Evolutionary conservation across 345 rosid species (phyloP).

Genomic region (Adansonia digitata): DNA sequence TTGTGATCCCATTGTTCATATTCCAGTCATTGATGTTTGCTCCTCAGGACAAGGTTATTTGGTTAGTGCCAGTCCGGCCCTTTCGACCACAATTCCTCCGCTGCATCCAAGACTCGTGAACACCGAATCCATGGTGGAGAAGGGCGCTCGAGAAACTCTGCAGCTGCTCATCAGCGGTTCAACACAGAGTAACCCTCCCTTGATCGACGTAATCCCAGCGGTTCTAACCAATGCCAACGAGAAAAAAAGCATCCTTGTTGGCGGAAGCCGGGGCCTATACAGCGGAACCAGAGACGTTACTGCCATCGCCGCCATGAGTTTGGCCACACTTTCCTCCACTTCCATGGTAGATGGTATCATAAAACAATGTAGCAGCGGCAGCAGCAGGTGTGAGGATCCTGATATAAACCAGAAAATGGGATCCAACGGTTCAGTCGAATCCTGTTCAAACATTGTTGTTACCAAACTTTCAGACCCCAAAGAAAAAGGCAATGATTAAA

Average conservation of each 20-base stretch:
- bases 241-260: conserved; percentile 32
- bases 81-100: conserved; percentile 60
- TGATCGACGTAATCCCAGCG: conserved; percentile 46
- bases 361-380: neutral
- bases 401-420: conserved; percentile 10
- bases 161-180: conserved; percentile 76
- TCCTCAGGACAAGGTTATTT: conserved; percentile 93
- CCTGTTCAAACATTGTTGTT: conserved; percentile 17
- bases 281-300: conserved; percentile 44
- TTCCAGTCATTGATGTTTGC: conserved; percentile 82
- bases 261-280: conserved; percentile 70
- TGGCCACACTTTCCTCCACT: conserved; percentile 39
- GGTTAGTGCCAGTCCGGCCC: conserved; percentile 73
- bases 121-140: conserved; percentile 59
- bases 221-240: conserved; percentile 31
- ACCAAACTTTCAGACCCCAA: neutral
- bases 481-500: conserved; percentile 15
- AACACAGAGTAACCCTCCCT: conserved; percentile 40
- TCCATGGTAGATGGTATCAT: conserved; percentile 12
- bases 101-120: conserved; percentile 43
- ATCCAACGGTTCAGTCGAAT: conserved; percentile 18
- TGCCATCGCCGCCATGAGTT: conserved; percentile 39
- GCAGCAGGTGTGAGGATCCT: neutral
- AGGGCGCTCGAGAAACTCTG: conserved; percentile 92
- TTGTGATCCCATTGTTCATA: conserved; percentile 88